Evolutionary conservation across 2,329 filamentous ascomycete species (phyloP), one percentile per base, ranked within the genome.

Genomic region (Huntiella bhutanensis): DNA sequence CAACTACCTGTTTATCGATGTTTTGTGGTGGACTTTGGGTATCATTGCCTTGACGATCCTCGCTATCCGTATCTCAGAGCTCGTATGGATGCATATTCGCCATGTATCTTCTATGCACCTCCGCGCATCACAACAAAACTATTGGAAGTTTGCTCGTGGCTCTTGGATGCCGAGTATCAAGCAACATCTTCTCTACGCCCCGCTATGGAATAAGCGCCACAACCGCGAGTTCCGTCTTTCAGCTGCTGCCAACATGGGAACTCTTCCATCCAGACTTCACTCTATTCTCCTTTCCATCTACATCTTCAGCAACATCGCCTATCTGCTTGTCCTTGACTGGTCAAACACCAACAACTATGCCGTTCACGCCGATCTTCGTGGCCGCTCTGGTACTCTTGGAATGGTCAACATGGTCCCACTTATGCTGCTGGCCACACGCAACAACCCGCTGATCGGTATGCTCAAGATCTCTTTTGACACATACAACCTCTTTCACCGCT

Each of bases 401-500:
- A 72, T 77, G 37, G 72, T 83, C 58, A 88, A 88, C 64, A 82
- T 87, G 81, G 64, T 77, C 41, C 82, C 82, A 1, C 65, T 87
- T 3, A 81, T 86, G 61, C 60, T 86, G 43, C 67, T 86, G 58
- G 79, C 80, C 41, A 77, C 78, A 37, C 71, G 82, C 54, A 87
- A 86, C 64, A 87, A 87, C 62, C 80, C 80, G 16, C 66, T 88
- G 52, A 84, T 87, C 57, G 67, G 67, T 51, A 65, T 81, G 53
- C 68, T 83, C 45, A 75, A 76, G 51, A 76, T 87, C 52, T 82
- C 79, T 3, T 88, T 86, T 59, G 82, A 88, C 59, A 84, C 80
- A 1, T 86, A 82, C 68, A 88, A 87, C 63, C 62, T 88, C 51
- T 67, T 87, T 49, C 82, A 88, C 61, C 73, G 82, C 51, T 87